Evolutionary conservation across 1,284 basidiomycete genomes (phyloP), one percentile per base, ranked within the genome.

Genomic region (Fomitopsis palustris): DNA sequence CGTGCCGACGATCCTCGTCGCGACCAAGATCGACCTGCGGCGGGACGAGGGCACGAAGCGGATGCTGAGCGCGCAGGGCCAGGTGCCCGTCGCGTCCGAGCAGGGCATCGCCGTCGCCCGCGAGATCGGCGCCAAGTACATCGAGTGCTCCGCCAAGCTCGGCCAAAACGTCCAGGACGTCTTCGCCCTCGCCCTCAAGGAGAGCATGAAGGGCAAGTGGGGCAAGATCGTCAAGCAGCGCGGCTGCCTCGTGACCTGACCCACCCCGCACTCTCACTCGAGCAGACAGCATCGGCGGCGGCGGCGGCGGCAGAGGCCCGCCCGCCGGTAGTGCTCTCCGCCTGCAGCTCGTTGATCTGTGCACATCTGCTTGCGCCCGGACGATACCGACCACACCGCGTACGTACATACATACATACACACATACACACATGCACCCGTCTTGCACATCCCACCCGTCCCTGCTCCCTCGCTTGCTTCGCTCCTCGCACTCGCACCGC

Each of bases 91-190:
- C 59, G 86, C 90, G 0, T 72, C 87, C 12, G 87, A 91, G 66
- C 92, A 94, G 72, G 95, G 94, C 2, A 82, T 80, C 17, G 79
- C 78, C 45, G 88, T 97, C 17, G 94, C 95, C 16, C 85, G 85
- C 65, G 93, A 97, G 70, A 98, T 99, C 60, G 93, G 94, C 23
- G 96, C 96, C n/a, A 88, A 86, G 72, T 98, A 98, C 73, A 80
- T 93, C 64, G 96, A 99, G 76, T 99, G 96, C 76, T 94, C 90
- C 21, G 93, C 96, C 51, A 96, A 97, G 81, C 88, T 89, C 23
- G 92, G 93, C 16, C 80, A 81, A 29, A 95, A 95, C 41, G 95
- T 99, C 33, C 87, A 90, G 62, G 93, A 96, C 58, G 96, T 99
- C 49, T 99, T 99, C 74, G 85, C 90, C 61, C 84, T 92, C 9